Evolutionary conservation across 129 eudicot genomes (phyloP).

Genomic region (Saussurea involucrata): DNA sequence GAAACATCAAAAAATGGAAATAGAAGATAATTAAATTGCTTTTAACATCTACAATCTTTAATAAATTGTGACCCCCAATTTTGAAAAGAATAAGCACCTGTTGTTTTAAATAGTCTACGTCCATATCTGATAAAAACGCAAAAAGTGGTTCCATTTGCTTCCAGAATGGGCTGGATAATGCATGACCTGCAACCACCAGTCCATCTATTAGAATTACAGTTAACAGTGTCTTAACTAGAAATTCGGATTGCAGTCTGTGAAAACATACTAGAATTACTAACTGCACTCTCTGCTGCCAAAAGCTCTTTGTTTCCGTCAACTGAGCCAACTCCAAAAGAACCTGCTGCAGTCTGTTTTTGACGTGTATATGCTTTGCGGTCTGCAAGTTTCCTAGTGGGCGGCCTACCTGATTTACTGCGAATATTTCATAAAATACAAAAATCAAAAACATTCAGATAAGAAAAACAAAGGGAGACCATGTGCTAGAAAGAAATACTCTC

Average conservation of each 20-base stretch:
- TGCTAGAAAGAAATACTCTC: not conserved
- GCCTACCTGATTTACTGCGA: slow-evolving; percentile 62
- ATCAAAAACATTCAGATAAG: not conserved
- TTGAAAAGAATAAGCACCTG: slow-evolving; percentile 34
- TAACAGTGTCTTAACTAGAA: not conserved
- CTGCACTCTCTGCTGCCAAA: slow-evolving; percentile 68
- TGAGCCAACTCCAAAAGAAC: slow-evolving; percentile 68
- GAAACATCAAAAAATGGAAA: not conserved
- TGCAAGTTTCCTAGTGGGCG: slow-evolving; percentile 71
- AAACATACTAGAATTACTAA: slow-evolving; percentile 51
- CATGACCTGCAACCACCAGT: slow-evolving; percentile 42
- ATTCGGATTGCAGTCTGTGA: not conserved
- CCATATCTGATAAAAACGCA: slow-evolving; percentile 53
- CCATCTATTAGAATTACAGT: not conserved
- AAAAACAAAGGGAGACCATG: not conserved
- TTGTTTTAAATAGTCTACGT: slow-evolving; percentile 44
- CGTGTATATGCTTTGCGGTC: slow-evolving; percentile 72
- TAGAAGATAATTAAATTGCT: not conserved
- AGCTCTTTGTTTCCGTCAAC: slow-evolving; percentile 76
- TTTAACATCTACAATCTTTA: not conserved
- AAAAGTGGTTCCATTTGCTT: slow-evolving; percentile 59
- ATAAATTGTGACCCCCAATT: not conserved
- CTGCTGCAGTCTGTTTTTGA: slow-evolving; percentile 59
- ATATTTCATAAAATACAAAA: slow-evolving; percentile 1
- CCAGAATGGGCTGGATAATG: slow-evolving; percentile 63